phyloP scores from a whole-genome alignment of 2,329 filamentous ascomycete genomes.

The Talaromyces funiculosus region DNA sequence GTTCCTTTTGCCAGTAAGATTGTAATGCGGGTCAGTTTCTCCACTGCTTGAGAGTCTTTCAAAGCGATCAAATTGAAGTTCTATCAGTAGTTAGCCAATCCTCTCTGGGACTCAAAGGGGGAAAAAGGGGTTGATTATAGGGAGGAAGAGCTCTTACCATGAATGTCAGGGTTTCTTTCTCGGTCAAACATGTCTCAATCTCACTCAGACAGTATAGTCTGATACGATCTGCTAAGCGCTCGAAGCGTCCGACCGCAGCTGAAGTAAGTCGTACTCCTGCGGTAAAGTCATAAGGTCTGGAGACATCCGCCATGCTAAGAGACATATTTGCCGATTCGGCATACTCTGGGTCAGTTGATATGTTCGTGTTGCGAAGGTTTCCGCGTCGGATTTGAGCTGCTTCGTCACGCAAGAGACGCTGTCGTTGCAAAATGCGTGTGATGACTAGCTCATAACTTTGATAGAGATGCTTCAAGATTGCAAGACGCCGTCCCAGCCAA shows the following conservation, averaged over 20 bases:
- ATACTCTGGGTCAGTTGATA: constrained; percentile 24
- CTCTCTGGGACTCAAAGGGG: not conserved
- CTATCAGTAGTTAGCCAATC: constrained; percentile 33
- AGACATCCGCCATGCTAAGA: constrained; percentile 16
- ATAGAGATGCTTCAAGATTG: constrained; percentile 58
- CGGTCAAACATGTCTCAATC: constrained; percentile 59
- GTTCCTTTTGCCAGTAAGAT: constrained; percentile 69
- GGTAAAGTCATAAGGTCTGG: constrained; percentile 17
- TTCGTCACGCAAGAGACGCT: constrained; percentile 36
- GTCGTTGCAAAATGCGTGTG: constrained; percentile 53
- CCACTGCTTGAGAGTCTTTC: constrained; percentile 67
- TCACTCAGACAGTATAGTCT: constrained; percentile 58
- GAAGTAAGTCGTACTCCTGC: constrained; percentile 40
- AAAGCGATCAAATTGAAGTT: constrained; percentile 74
- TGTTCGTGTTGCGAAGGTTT: constrained; percentile 18
- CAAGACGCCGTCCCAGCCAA: constrained; percentile 55
- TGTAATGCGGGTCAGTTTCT: constrained; percentile 65
- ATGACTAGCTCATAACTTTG: constrained; percentile 58
- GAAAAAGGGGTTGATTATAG: not conserved
- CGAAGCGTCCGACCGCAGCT: constrained; percentile 54
- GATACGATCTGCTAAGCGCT: constrained; percentile 56
- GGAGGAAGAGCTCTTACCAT: constrained; percentile 48
- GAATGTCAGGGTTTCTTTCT: constrained; percentile 64
- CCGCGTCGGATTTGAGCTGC: constrained; percentile 21
- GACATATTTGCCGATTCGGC: constrained; percentile 37